A percentile compares a stretch with the other conserved stretches of the same genome.
These are phyloP conservation scores for Phytophthora vignae DNA, from an alignment of 352 stramenopile genomes.

Conservation along the genomic window DNA sequence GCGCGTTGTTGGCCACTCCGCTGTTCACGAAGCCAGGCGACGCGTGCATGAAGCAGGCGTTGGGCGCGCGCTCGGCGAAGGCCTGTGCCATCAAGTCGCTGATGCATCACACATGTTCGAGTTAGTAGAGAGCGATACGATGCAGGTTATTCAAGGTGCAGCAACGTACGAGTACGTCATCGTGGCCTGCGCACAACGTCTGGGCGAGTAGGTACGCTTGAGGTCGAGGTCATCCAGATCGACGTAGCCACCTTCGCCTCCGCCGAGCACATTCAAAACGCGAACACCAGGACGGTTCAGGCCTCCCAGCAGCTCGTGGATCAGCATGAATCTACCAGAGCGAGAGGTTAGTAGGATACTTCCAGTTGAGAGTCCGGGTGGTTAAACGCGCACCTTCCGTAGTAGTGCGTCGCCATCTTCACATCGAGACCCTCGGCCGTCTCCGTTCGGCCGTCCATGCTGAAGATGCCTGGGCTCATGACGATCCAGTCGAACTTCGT, in stretches of 20 bases:
- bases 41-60: slow-evolving; percentile 22
- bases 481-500: slow-evolving; percentile 37
- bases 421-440: slow-evolving; percentile 31
- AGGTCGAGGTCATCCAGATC: slow-evolving; percentile 23
- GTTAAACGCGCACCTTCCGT: slow-evolving; percentile 4
- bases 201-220: slow-evolving; percentile 14
- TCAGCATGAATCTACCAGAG: slow-evolving; percentile 21
- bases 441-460: slow-evolving; percentile 20
- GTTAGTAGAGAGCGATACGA: neutral
- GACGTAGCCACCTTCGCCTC: slow-evolving; percentile 9
- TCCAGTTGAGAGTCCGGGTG: neutral
- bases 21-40: slow-evolving; percentile 17
- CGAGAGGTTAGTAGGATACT: neutral
- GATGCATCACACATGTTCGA: neutral
- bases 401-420: slow-evolving; percentile 38
- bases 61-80: slow-evolving; percentile 19
- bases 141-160: neutral
- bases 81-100: slow-evolving; percentile 28
- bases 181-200: slow-evolving; percentile 11
- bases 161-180: slow-evolving; percentile 21
- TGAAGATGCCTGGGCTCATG: slow-evolving; percentile 30
- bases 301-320: slow-evolving; percentile 18
- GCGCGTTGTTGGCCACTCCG: neutral
- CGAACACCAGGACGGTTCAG: slow-evolving; percentile 23
- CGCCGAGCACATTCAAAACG: slow-evolving; percentile 19